Percentiles rank a stretch among this genome's conserved stretches.
Evolutionary conservation across 345 rosid species (phyloP).

Genomic region (Nasturtium officinale): DNA sequence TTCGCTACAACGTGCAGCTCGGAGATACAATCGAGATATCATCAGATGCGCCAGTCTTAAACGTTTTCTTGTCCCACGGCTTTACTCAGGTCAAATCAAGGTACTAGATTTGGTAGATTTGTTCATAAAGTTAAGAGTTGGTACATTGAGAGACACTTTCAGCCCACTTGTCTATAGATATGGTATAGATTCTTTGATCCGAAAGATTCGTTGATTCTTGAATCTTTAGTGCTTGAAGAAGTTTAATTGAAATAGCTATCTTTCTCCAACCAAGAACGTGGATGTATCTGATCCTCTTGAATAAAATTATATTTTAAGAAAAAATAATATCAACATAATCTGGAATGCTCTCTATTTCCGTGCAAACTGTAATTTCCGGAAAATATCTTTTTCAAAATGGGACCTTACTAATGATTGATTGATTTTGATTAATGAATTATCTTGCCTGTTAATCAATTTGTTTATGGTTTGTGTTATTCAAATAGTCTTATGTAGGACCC

Average conservation of each 20-base stretch:
- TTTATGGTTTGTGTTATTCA: slow-evolving; percentile 12
- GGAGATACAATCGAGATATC: slow-evolving; percentile 70
- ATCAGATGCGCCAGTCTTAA: slow-evolving; percentile 64
- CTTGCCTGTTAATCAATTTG: not conserved
- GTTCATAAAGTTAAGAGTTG: slow-evolving; percentile 25
- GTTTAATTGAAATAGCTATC: slow-evolving; percentile 25
- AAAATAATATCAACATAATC: slow-evolving; percentile 3
- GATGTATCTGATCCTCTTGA: slow-evolving; percentile 33
- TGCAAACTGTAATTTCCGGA: slow-evolving; percentile 29
- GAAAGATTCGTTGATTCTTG: slow-evolving; percentile 38
- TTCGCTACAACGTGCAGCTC: slow-evolving; percentile 49
- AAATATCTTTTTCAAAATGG: slow-evolving; percentile 32
- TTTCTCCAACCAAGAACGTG: slow-evolving; percentile 40
- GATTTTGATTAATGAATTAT: not conserved
- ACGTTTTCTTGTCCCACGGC: slow-evolving; percentile 60
- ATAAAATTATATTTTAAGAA: not conserved
- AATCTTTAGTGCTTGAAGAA: slow-evolving; percentile 20
- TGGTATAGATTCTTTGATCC: slow-evolving; percentile 29
- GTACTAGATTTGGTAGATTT: slow-evolving; percentile 30
- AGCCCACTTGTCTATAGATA: slow-evolving; percentile 31
- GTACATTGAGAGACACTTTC: slow-evolving; percentile 12
- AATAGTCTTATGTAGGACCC: slow-evolving; percentile 22
- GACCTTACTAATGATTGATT: slow-evolving; percentile 32
- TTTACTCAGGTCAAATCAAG: slow-evolving; percentile 31
- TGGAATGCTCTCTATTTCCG: slow-evolving; percentile 15